These are phyloP conservation scores for Curvularia sp. DNA, from an alignment of 2,329 filamentous ascomycete species.

Conservation along the genomic window DNA sequence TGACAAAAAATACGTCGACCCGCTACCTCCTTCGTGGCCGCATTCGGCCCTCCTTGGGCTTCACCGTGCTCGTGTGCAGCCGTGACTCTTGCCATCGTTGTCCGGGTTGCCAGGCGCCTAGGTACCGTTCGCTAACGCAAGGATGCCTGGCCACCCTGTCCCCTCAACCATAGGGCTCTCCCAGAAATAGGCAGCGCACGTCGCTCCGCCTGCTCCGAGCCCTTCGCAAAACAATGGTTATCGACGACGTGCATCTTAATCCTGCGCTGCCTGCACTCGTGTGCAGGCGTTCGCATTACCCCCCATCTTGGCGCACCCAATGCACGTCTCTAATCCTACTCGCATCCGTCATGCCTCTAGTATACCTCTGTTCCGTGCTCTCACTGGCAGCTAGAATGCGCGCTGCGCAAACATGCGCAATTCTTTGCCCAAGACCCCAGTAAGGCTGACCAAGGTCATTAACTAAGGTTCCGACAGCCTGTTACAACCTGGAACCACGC, in stretches of 20 bases:
- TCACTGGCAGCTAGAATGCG: neutral
- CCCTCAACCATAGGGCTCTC: slow-evolving; percentile 14
- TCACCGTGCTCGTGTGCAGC: slow-evolving; percentile 7
- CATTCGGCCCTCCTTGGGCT: slow-evolving; percentile 10
- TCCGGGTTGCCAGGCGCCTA: neutral
- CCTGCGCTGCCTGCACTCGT: slow-evolving; percentile 7
- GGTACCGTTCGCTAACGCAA: slow-evolving; percentile 16
- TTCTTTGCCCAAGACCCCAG: neutral
- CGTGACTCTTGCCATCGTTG: neutral
- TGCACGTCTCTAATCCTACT: neutral
- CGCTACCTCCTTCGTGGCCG: neutral
- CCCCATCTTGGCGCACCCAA: slow-evolving; percentile 8
- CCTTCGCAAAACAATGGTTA: slow-evolving; percentile 19
- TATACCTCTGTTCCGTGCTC: neutral
- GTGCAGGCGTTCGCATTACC: slow-evolving; percentile 13
- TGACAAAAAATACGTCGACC: slow-evolving; percentile 2
- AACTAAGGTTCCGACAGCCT: slow-evolving; percentile 14
- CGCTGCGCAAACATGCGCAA: neutral
- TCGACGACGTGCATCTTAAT: slow-evolving; percentile 39
- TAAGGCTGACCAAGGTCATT: neutral
- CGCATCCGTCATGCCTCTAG: slow-evolving; percentile 15
- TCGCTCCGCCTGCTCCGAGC: slow-evolving; percentile 29
- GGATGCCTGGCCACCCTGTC: slow-evolving; percentile 16
- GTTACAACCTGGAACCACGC: slow-evolving; percentile 1
- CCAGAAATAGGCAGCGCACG: slow-evolving; percentile 36